Evolutionary conservation across 352 stramenopile genomes (phyloP).

Genomic region (Saprolegnia diclina): DNA sequence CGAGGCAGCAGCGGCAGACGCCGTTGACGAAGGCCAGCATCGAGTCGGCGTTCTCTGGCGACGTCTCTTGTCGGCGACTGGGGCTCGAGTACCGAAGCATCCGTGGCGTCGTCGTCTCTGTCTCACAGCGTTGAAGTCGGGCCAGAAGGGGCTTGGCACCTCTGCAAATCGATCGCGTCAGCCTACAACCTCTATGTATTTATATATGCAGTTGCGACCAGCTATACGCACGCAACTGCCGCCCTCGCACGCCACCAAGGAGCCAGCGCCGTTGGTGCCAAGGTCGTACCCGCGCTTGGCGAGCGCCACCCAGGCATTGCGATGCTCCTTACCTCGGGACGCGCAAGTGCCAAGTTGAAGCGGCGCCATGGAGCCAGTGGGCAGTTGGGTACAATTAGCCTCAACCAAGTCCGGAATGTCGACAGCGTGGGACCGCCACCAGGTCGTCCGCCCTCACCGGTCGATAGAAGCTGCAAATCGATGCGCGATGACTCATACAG

Average conservation of each 20-base stretch:
- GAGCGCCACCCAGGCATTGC: no score
- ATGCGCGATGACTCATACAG: no score
- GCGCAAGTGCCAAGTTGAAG: no score
- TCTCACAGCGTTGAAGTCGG: constrained; percentile 18
- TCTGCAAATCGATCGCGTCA: not conserved
- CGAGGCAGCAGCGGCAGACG: constrained; percentile 12
- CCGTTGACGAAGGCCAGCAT: constrained; percentile 11
- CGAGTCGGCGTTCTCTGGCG: not conserved
- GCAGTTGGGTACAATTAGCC: not conserved
- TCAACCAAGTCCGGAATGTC: constrained; percentile 1
- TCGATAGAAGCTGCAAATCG: no score
- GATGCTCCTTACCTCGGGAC: no score
- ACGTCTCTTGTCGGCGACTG: not conserved
- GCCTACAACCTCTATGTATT: not conserved
- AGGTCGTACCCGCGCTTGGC: no score
- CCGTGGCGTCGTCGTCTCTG: not conserved
- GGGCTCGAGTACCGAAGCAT: constrained; percentile 15
- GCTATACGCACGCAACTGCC: not conserved
- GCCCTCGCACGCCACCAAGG: not conserved
- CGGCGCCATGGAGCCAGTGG: no score
- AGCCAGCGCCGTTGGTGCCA: no score
- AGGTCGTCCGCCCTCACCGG: not conserved
- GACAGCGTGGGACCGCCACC: not conserved
- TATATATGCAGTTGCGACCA: not conserved
- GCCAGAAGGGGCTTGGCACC: not conserved